Base-by-base conservation (phyloP, 2,329 filamentous ascomycete species). In the Cercospora sesami region DNA sequence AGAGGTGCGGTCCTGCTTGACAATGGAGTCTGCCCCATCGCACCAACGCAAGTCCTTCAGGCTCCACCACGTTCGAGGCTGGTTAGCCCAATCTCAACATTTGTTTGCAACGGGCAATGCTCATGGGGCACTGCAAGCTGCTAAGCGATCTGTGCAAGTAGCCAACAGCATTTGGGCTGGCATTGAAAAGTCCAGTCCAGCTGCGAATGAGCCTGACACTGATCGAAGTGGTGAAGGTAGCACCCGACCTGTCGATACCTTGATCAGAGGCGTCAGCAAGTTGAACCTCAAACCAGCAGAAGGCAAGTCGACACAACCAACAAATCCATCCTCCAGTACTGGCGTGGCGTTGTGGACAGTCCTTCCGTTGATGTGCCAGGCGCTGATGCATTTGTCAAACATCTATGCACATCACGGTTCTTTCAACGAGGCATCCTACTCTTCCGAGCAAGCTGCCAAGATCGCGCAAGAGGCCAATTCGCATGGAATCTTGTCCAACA, bases 371-470 rank as follows among this genome's bases (percentile, higher is more conserved):
- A 84, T 97, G 21, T 89, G 93, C 73, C 86, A 87, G 31, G 88
- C 89, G 65, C 82, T 96, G 14, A 80, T 89, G 68, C 89, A 93
- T 67, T 86, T 97, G 3, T 93, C 93, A 0, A 86, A 86, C 4
- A 83, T 96, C 1, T 97, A 94, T 73, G 88, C 91, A 1, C 90
- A 96, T 71, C 87, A 95, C 70, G 95, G 95, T 30, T 86, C 96
- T 80, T 92, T 93, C 71, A 89, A 92, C 68, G 94, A 98, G 78
- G 94, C 94, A 1, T 81, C 94, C 0, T 95, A 94, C 77, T 96
- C 96, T 73, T 90, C 91, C 1, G 91, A 97, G 73, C 91, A 95
- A 74, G 93, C 93, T 0, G 84, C 90, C 64, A 92, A 91, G 74
- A 86, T 96, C 68, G 92, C 92, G 23, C 84, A 86, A 51, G 67